These are phyloP conservation scores for Ilex paraguariensis DNA, from an alignment of 305 asterid species.

Conservation along the genomic window DNA sequence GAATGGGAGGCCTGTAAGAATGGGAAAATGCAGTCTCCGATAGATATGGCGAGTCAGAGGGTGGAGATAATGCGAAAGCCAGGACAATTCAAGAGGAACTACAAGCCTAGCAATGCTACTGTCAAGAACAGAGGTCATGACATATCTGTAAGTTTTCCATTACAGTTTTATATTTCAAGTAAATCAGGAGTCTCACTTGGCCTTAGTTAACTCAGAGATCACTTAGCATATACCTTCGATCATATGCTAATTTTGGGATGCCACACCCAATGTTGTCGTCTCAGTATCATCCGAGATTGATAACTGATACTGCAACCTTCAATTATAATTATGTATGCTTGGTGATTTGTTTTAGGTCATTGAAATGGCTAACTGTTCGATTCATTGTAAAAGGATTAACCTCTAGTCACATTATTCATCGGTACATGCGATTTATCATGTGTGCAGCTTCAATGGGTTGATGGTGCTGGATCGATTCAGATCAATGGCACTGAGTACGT, in stretches of 20 bases:
- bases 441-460: conserved; percentile 48
- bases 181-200: too few relatives aligned
- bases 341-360: not conserved
- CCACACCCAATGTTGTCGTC: not conserved
- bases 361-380: not conserved
- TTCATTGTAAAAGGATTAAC: too few relatives aligned
- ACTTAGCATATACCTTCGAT: too few relatives aligned
- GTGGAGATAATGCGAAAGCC: conserved; percentile 23
- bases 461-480: conserved; percentile 45
- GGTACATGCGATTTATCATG: not conserved
- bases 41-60: conserved; percentile 44
- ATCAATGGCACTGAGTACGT: conserved; percentile 39
- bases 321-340: not conserved
- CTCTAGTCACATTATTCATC: not conserved
- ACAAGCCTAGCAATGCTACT: conserved; percentile 44
- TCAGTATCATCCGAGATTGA: not conserved
- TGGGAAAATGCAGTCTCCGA: conserved; percentile 61
- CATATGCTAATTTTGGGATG: not conserved
- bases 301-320: not conserved
- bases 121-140: conserved; percentile 69
- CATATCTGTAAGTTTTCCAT: conserved; percentile 36
- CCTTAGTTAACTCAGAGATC: too few relatives aligned
- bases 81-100: conserved; percentile 17
- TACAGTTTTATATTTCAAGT: too few relatives aligned
- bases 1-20: conserved; percentile 61